A percentile compares a stretch with the other conserved stretches of the same genome.
Conservation (phyloP, 192 early-diverging fungal genomes). For the Entomortierella chlamydospora region DNA sequence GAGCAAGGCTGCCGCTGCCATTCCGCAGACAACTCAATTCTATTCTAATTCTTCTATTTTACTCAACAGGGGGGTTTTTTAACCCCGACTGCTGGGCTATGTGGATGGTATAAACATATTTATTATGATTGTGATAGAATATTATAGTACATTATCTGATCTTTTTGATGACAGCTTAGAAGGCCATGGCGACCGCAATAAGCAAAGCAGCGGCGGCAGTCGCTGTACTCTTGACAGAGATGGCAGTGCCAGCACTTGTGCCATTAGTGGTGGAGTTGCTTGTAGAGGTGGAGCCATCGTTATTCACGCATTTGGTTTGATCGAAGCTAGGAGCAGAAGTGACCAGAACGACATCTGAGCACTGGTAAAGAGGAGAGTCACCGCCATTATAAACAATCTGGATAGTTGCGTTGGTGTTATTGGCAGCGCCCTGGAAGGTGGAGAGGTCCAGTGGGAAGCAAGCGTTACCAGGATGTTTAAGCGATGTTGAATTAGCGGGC, state of each 20-base stretch:
- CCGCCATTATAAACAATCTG: conserved; percentile 65
- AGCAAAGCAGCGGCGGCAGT: conserved; percentile 19
- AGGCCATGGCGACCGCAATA: conserved; percentile 6
- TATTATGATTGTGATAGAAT: too few relatives aligned
- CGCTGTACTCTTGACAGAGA: conserved; percentile 2
- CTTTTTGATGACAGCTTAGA: not conserved
- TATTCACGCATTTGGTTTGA: conserved; percentile 24
- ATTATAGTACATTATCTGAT: too few relatives aligned
- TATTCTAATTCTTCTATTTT: too few relatives aligned
- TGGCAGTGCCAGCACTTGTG: not conserved
- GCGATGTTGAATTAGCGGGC: conserved; percentile 20
- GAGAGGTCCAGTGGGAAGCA: conserved; percentile 58
- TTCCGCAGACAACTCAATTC: too few relatives aligned
- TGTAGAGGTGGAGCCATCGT: conserved; percentile 2
- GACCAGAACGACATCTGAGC: conserved; percentile 31
- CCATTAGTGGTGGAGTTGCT: not conserved
- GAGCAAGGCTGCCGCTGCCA: not conserved
- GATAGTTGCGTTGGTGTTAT: conserved; percentile 65
- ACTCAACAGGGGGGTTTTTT: too few relatives aligned
- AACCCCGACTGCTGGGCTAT: too few relatives aligned
- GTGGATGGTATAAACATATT: too few relatives aligned
- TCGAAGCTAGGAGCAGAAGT: conserved; percentile 23
- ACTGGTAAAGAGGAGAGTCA: conserved; percentile 63
- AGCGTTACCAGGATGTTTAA: conserved; percentile 47
- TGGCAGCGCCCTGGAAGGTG: conserved; percentile 35